These are phyloP conservation scores for Lippia alba DNA, from an alignment of 305 asterid genomes.

Conservation along the genomic window DNA sequence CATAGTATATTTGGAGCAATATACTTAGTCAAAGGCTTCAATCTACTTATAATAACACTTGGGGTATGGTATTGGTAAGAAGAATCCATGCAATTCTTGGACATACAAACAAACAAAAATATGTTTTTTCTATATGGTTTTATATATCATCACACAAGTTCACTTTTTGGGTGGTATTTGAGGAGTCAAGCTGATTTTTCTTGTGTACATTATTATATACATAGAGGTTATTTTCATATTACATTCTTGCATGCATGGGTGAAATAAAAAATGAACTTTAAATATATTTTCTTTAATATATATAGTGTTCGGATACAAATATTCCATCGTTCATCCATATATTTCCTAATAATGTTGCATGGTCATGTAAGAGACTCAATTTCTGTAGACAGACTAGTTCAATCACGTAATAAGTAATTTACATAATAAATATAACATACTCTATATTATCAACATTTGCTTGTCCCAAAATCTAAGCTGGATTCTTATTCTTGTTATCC, in stretches of 20 bases:
- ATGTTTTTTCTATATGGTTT: neutral
- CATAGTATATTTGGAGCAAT: neutral
- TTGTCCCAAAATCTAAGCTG: slow-evolving; percentile 61
- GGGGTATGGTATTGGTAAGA: neutral
- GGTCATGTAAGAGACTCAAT: too few relatives aligned
- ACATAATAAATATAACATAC: neutral
- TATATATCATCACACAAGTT: neutral
- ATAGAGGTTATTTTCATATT: too few relatives aligned
- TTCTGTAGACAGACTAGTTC: too few relatives aligned
- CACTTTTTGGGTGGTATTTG: neutral
- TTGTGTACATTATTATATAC: too few relatives aligned
- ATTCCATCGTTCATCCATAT: too few relatives aligned
- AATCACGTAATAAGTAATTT: neutral
- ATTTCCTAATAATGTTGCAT: too few relatives aligned
- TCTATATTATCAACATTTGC: slow-evolving; percentile 38
- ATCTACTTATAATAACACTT: neutral
- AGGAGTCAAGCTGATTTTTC: too few relatives aligned
- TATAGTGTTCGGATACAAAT: too few relatives aligned
- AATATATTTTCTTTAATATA: too few relatives aligned
- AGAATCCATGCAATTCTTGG: slow-evolving; percentile 26
- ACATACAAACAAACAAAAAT: slow-evolving; percentile 24
- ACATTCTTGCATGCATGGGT: too few relatives aligned
- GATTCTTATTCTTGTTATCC: slow-evolving; percentile 68
- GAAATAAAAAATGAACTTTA: too few relatives aligned
- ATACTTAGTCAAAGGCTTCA: slow-evolving; percentile 31